phyloP scores from a whole-genome alignment of 305 asterid species.

The Nicotiana rustica region DNA sequence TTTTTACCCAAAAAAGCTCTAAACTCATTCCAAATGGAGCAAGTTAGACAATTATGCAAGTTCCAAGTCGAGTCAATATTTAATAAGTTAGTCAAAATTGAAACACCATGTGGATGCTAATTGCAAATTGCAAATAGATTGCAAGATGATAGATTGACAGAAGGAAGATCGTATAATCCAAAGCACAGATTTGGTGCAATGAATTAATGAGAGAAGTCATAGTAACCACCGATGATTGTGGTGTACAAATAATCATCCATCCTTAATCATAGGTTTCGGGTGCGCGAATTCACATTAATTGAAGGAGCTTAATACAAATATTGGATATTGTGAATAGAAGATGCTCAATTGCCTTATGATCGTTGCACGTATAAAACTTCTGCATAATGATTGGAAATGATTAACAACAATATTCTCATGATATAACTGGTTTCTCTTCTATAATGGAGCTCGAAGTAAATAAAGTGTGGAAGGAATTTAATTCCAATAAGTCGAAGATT shows the following conservation, averaged over 20 bases:
- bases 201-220: background rate
- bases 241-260: too few relatives aligned
- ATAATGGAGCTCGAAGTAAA: too few relatives aligned
- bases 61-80: too few relatives aligned
- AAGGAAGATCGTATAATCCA: background rate
- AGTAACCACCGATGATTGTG: too few relatives aligned
- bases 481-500: too few relatives aligned
- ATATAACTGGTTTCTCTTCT: too few relatives aligned
- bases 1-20: too few relatives aligned
- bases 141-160: conserved; percentile 5
- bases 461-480: too few relatives aligned
- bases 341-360: background rate
- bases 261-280: too few relatives aligned
- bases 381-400: background rate
- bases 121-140: background rate
- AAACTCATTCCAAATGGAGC: background rate
- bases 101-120: conserved; percentile 8
- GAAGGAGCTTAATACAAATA: too few relatives aligned
- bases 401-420: background rate
- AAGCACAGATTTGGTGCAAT: background rate
- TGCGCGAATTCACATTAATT: too few relatives aligned
- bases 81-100: background rate
- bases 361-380: background rate
- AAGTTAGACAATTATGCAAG: background rate
- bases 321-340: background rate